Percentiles rank a stretch among this genome's conserved stretches.
Evolutionary conservation across 805 yeast genomes (phyloP).

Genomic region (Metschnikowia noctiluminum): DNA sequence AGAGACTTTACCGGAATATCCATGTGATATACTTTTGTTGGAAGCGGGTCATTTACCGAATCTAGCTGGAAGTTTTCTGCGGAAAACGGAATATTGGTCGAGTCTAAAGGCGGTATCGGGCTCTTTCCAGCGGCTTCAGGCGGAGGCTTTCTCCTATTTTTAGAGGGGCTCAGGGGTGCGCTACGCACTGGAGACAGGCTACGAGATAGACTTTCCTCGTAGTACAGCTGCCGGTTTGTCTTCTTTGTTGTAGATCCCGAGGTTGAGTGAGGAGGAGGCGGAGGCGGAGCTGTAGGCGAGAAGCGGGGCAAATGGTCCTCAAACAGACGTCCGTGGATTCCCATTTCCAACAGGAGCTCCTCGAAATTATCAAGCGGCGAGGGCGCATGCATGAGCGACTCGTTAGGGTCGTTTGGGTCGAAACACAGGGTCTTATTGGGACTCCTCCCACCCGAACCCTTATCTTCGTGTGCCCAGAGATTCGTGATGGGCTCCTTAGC

Average conservation of each 20-base stretch:
- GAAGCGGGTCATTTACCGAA: slow-evolving; percentile 26
- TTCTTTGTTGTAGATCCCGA: not conserved
- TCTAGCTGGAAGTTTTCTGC: slow-evolving; percentile 41
- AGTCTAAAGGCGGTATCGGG: slow-evolving; percentile 2
- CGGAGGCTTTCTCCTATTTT: slow-evolving; percentile 16
- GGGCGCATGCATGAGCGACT: not conserved
- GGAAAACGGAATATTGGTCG: slow-evolving; percentile 37
- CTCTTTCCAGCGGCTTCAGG: slow-evolving; percentile 7
- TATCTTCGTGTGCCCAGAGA: slow-evolving; percentile 20
- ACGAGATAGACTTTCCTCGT: not conserved
- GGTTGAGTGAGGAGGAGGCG: slow-evolving; percentile 25
- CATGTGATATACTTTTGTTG: slow-evolving; percentile 35
- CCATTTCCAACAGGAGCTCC: slow-evolving; percentile 5
- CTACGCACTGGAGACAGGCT: not conserved
- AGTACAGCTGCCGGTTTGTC: not conserved
- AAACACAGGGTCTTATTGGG: not conserved
- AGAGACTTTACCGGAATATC: slow-evolving; percentile 34
- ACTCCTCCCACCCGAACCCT: not conserved
- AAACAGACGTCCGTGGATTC: not conserved
- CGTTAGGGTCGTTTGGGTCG: not conserved
- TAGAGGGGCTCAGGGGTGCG: slow-evolving; percentile 7
- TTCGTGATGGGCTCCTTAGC: slow-evolving; percentile 33
- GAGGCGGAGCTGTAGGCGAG: slow-evolving; percentile 18
- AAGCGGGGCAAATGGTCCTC: not conserved
- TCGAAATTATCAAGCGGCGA: slow-evolving; percentile 8